Evolutionary conservation across 73 alveolate genomes (phyloP).

Genomic region (Paramecium biaurelia): DNA sequence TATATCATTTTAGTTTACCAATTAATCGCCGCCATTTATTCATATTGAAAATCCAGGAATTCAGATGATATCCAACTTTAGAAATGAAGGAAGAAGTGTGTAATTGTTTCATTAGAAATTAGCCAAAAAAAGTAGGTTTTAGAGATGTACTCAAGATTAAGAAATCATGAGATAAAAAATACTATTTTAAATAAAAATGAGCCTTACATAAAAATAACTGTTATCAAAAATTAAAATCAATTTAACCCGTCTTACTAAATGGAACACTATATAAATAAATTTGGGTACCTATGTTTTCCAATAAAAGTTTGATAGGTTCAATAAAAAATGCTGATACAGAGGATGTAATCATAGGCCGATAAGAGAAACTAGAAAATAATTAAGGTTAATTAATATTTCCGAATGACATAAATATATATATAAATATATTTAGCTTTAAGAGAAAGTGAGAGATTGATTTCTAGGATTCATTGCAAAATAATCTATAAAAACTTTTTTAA

Average conservation of each 20-base stretch:
- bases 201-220: background rate
- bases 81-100: background rate
- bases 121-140: background rate
- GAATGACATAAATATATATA: background rate
- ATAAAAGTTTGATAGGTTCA: conserved; percentile 11
- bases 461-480: conserved; percentile 56
- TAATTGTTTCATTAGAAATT: background rate
- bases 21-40: background rate
- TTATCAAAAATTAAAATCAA: background rate
- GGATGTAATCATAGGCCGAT: conserved; percentile 53
- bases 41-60: background rate
- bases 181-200: background rate
- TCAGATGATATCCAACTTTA: background rate
- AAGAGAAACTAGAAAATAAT: background rate
- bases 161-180: background rate
- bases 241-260: background rate
- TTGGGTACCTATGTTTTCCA: background rate
- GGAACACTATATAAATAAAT: background rate
- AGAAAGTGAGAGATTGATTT: conserved; percentile 54
- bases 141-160: background rate
- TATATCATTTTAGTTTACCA: background rate
- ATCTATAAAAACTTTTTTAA: background rate
- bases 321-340: conserved; percentile 23
- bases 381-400: conserved; percentile 31
- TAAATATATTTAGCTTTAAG: background rate